Evolutionary conservation across 2,329 filamentous ascomycete genomes (phyloP).

Genomic region (Phoma sp.): DNA sequence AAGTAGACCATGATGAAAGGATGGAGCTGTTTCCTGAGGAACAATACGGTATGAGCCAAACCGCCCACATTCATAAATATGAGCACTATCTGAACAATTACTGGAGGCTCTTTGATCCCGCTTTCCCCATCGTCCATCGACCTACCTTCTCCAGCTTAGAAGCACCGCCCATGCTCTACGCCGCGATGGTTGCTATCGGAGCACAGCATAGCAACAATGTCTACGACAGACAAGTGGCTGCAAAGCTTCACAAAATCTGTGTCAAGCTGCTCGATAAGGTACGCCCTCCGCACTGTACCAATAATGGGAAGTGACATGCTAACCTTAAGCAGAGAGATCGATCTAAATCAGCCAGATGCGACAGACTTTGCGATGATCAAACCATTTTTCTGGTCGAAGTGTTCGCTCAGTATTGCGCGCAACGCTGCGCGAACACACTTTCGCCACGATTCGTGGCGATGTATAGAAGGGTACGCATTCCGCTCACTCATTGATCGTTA

Average conservation of each 20-base stretch:
- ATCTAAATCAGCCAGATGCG: conserved; percentile 31
- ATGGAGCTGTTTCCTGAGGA: conserved; percentile 44
- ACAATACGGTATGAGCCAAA: conserved; percentile 48
- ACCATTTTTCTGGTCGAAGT: conserved; percentile 53
- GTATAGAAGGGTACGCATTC: conserved; percentile 41
- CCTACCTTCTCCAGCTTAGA: conserved; percentile 46
- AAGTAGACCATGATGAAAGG: conserved; percentile 47
- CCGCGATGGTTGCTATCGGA: conserved; percentile 54
- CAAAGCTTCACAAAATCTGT: conserved; percentile 51
- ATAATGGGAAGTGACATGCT: conserved; percentile 9
- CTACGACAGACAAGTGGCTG: conserved; percentile 44
- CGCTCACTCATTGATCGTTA: too few relatives aligned
- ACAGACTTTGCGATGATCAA: conserved; percentile 52
- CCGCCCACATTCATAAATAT: conserved; percentile 41
- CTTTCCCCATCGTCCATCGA: conserved; percentile 53
- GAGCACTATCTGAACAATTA: conserved; percentile 53
- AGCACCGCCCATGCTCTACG: conserved; percentile 52
- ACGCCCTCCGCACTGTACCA: background rate
- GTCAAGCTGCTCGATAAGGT: conserved; percentile 50
- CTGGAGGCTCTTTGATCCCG: conserved; percentile 54
- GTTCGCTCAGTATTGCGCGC: conserved; percentile 51
- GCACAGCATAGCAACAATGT: conserved; percentile 48
- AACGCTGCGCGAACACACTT: conserved; percentile 46
- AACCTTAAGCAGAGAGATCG: conserved; percentile 35
- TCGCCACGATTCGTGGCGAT: conserved; percentile 48